Evolutionary conservation across 805 yeast genomes (phyloP), one percentile per base, ranked within the genome.

Genomic region (Lachancea lanzarotensis): DNA sequence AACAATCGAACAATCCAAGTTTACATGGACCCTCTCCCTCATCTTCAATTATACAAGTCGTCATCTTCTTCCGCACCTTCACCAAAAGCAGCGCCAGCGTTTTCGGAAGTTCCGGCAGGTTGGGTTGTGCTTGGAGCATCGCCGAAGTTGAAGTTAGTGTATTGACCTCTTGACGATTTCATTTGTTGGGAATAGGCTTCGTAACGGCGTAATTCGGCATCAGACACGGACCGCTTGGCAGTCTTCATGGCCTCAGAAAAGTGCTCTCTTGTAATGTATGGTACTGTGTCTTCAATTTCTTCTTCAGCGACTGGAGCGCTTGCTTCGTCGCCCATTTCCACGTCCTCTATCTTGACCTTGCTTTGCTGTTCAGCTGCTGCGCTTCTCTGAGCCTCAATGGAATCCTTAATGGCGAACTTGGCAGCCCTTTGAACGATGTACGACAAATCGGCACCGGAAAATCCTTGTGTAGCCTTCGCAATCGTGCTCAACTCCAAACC

Each of bases 231-330:
- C 60, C 98, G 85, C 70, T 89, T 84, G 43, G 98, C 99, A 1
- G 98, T 89, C 81, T 91, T 90, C 99, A 93, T 93, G 38, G 99
- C 99, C 74, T 93, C 98, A 70, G 93, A 96, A 59, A 93, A 89
- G 67, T 93, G 99, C 42, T 82, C 83, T 63, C 84, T 85, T 26
- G 96, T 86, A 60, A 93, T 91, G 67, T 69, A 93, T 60, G 99
- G 98, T 55, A 93, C 99, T 26, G 95, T 88, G 66, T 93, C 98
- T 62, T 81, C 89, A 58, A 79, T 86, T 67, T 79, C 87, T 54
- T 70, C 65, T 60, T 69, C 67, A 16, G 47, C 73, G 47, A 69
- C 81, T 35, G 56, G 71, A 32, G 63, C 70, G 35, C 62, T 67
- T 46, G 51, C 55, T 48, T 60, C 66, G 25, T 53, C 57, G 36